Evolutionary conservation across 805 yeast genomes (phyloP).

Genomic region (Tetrapisispora fleetii): DNA sequence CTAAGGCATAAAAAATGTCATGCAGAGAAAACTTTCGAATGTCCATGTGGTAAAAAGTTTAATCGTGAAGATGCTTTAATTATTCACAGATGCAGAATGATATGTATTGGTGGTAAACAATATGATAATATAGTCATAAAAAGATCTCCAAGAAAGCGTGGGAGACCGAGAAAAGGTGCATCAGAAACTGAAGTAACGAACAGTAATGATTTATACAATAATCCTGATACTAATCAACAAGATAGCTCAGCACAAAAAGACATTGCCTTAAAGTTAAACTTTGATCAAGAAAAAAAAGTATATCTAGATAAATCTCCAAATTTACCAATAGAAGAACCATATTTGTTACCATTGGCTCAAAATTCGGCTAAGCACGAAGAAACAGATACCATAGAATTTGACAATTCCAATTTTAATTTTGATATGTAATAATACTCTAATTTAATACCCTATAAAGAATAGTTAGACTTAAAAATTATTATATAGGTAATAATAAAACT

Average conservation of each 20-base stretch:
- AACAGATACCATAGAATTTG: constrained; percentile 63
- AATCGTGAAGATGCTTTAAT: constrained; percentile 81
- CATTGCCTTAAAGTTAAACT: constrained; percentile 20
- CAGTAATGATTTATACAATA: constrained; percentile 5
- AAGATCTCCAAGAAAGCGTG: constrained; percentile 23
- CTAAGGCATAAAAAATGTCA: constrained; percentile 86
- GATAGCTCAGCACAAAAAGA: constrained; percentile 12
- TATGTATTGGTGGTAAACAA: constrained; percentile 63
- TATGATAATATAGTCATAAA: constrained; percentile 22
- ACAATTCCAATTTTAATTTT: neutral
- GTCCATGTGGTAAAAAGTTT: constrained; percentile 93
- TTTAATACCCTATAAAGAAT: neutral
- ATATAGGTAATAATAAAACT: neutral
- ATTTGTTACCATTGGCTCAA: neutral
- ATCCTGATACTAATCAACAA: neutral
- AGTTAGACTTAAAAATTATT: neutral
- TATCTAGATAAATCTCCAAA: neutral
- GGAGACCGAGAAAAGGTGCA: constrained; percentile 19
- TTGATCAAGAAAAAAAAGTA: neutral
- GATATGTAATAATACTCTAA: neutral
- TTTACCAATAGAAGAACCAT: neutral
- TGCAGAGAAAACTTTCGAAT: constrained; percentile 54
- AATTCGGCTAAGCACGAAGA: neutral
- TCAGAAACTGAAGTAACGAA: constrained; percentile 12
- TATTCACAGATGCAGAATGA: constrained; percentile 68